phyloP scores from a whole-genome alignment of 495 filamentous ascomycete genomes.

The Pseudomonodictys pantanalensis region DNA sequence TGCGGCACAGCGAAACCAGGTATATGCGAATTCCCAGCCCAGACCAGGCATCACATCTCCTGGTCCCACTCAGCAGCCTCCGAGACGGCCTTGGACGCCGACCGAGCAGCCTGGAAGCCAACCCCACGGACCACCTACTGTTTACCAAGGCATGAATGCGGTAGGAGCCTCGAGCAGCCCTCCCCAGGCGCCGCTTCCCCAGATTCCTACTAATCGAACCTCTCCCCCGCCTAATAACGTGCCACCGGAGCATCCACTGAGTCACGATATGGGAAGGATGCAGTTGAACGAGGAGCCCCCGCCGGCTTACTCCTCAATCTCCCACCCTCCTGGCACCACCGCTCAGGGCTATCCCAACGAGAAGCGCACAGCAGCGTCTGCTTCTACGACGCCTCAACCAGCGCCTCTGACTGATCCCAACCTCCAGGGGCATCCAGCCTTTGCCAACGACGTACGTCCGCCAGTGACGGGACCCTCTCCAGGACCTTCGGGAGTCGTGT shows the following conservation, averaged over 20 bases:
- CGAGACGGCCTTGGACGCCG: constrained; percentile 86
- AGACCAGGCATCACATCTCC: constrained; percentile 36
- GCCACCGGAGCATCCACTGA: constrained; percentile 60
- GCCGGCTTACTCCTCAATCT: constrained; percentile 84
- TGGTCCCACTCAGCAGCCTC: constrained; percentile 42
- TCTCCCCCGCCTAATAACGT: constrained; percentile 25
- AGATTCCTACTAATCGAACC: constrained; percentile 11
- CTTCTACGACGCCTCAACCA: constrained; percentile 33
- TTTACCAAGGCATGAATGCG: constrained; percentile 79
- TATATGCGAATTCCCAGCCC: constrained; percentile 59
- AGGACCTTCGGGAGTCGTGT: constrained; percentile 30
- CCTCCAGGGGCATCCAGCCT: constrained; percentile 71
- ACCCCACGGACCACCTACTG: constrained; percentile 87
- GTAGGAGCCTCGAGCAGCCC: constrained; percentile 44
- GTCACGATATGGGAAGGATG: constrained; percentile 86
- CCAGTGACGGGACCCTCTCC: constrained; percentile 36
- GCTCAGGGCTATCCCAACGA: constrained; percentile 72
- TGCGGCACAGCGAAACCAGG: constrained; percentile 69
- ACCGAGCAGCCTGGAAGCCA: constrained; percentile 86
- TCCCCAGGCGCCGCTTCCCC: constrained; percentile 31
- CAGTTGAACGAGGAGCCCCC: constrained; percentile 80
- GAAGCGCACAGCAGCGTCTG: constrained; percentile 51
- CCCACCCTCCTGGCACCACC: constrained; percentile 43
- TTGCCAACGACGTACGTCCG: constrained; percentile 69
- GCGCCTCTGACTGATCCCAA: constrained; percentile 35